Evolutionary conservation across 1,284 basidiomycete species (phyloP), one percentile per base, ranked within the genome.

Genomic region (Porogramme epimiltina): DNA sequence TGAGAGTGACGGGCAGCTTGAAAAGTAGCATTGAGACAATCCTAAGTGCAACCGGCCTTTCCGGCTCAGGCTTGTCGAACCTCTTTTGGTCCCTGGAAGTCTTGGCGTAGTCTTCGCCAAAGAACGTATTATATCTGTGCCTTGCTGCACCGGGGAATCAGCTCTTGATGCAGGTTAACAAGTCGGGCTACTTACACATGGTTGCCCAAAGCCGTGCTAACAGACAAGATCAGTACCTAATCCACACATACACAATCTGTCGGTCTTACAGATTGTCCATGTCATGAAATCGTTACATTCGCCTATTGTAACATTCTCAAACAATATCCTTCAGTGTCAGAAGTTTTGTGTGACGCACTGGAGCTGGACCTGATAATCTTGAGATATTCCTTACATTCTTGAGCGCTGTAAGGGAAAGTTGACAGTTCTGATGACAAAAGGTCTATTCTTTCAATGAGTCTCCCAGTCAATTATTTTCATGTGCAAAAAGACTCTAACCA

Each of bases 51-150:
- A 40, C 16, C 13, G 28, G 47, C 2, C 46, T 39, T 18, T 46
- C 20, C 6, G 23, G 11, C 1, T 44, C 33, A 1, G 47, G 36
- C 23, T 46, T 25, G 10, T 58, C 60, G 16, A 55, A 49, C 3
- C 62, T 53, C 16, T 45, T 56, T 38, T 66, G 63, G 8, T 55
- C 55, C 3, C 65, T 54, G 22, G 55, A 52, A 18, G 67, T 55
- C 18, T 62, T 63, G 1, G 66, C 66, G 38, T 60, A 51, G n/a
- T 60, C 53, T 36, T 67, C 62, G 11, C 67, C 67, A 37, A 61
- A 62, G 54, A 59, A 64, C 10, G 62, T 59, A 31, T 62, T 54
- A 31, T 60, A 65, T 19, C 61, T 50, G 49, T 61, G 54, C 19
- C 48, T 56, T n/a, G 56, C 65, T 65, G 20, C 26, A 26, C 26